Base-by-base conservation (phyloP, 495 filamentous ascomycete genomes). In the Penicillium angulare region DNA sequence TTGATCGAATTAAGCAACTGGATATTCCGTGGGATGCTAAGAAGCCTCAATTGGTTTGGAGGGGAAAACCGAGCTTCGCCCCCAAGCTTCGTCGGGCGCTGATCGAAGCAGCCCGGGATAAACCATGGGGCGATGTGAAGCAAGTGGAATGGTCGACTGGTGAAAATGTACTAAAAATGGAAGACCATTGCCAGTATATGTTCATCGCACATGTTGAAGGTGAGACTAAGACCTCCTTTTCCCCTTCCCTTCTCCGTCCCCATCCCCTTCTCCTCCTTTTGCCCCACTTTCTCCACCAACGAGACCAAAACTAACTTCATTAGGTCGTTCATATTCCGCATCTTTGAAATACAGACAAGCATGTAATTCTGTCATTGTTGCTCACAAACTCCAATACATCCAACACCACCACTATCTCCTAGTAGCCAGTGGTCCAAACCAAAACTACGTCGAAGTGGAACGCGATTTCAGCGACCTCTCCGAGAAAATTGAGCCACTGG, bases 11-110 rank as follows among this genome's bases (percentile, higher is more conserved):
- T 43, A 56, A 59, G 43, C 60, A 56, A n/a, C 32, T 52, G 7
- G 66, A 67, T 55, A 52, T 73, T 1, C 69, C 64, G 0, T 64
- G 73, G 52, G 83, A 85, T 51, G 74, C 76, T 34, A 74, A 79
- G 43, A 74, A 68, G 33, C 66, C 71, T 15, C 77, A 82, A 54
- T 79, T 84, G 0, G 76, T 90, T 0, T 90, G 88, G 88, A 77
- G 88, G 31, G 88, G 88, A 2, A 79, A 68, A 47, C 59, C 70
- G 0, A 73, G 67, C 46, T 71, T 73, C 44, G 71, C 66, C n/a
- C 65, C 65, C 10, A 73, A 75, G 43, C 50, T 82, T 35, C 67
- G 79, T 3, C 66, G 75, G 35, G 68, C 71, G 8, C 59, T 85
- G 57, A 57, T 84, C 15, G 72, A 78, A 34, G 69, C 66, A 8